Evolutionary conservation across 176 grass and related monocot species (phyloP), one percentile per base, ranked within the genome.

Genomic region (Paspalum vaginatum): DNA sequence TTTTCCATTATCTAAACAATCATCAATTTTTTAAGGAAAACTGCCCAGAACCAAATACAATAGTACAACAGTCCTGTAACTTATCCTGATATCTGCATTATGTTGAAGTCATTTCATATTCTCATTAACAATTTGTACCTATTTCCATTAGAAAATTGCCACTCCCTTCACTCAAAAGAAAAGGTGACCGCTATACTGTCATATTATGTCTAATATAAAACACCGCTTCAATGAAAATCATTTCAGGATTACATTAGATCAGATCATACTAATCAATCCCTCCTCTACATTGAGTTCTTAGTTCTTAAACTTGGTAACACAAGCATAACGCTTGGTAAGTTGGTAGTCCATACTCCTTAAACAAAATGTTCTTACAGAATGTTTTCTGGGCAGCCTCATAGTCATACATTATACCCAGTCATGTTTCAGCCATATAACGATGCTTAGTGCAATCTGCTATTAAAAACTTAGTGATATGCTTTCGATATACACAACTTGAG

Each of bases 1-100:
- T 42, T 24, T 32, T 18, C 21, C 61, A 64, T 65, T 65, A 9
- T 65, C 37, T 17, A 65, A 65, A 65, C 9, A 65, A 46, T 70
- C 55, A 55, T 43, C 37, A 42, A 55, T 13, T 67, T 62, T 55
- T 68, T 24, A 81, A 80, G 22, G 9, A 80, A 68, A 80, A 27
- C n/a, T 26, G n/a, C 10, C 63, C 39, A 27, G 49, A 46, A 68
- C 37, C 53, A 59, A 81, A 80, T 70, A 56, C 8, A 44, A 11
- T 27, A 68, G 39, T 79, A 25, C 21, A 67, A 68, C 50, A 70
- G 24, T 57, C 24, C 22, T 15, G 79, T 22, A 60, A 32, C 54
- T 59, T 71, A 22, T 59, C 11, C 15, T 71, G 42, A 11, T 70
- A 46, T 68, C 22, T 20, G 58, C 0, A 12, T 48, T 49, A 25